These are phyloP conservation scores for Raphanus raphanistrum DNA, from an alignment of 345 rosid genomes.

Conservation along the genomic window DNA sequence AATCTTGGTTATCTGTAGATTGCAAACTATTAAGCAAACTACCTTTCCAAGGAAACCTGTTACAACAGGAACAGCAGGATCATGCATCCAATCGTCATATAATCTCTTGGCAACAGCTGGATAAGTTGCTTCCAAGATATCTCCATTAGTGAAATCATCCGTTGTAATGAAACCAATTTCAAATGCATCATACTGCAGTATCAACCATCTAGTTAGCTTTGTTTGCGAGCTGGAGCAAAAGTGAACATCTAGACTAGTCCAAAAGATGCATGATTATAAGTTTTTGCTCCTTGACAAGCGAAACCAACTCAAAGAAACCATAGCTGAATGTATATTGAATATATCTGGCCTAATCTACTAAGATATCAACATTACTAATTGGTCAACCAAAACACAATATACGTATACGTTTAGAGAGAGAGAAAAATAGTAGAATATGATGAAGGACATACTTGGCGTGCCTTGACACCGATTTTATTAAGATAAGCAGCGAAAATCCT, in stretches of 20 bases:
- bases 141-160: slow-evolving; percentile 98
- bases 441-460: slow-evolving; percentile 72
- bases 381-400: slow-evolving; percentile 13
- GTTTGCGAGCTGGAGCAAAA: not conserved
- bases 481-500: slow-evolving; percentile 90
- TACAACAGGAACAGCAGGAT: slow-evolving; percentile 91
- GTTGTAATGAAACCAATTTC: slow-evolving; percentile 93
- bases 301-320: not conserved
- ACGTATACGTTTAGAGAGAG: not conserved
- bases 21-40: slow-evolving; percentile 1
- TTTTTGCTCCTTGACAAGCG: not conserved
- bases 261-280: not conserved
- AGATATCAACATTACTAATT: not conserved
- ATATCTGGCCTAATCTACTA: not conserved
- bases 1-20: slow-evolving; percentile 9
- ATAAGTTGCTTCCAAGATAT: slow-evolving; percentile 93
- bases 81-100: slow-evolving; percentile 68
- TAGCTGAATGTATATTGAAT: slow-evolving; percentile 8
- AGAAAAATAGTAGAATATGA: not conserved
- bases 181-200: slow-evolving; percentile 93
- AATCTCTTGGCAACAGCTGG: slow-evolving; percentile 94
- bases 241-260: slow-evolving; percentile 19
- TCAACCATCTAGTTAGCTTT: slow-evolving; percentile 13
- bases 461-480: slow-evolving; percentile 76
- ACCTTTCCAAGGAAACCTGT: slow-evolving; percentile 99